Evolutionary conservation across 768 basidiomycete species (phyloP), one percentile per base, ranked within the genome.

Genomic region (Saitozyma podzolica): DNA sequence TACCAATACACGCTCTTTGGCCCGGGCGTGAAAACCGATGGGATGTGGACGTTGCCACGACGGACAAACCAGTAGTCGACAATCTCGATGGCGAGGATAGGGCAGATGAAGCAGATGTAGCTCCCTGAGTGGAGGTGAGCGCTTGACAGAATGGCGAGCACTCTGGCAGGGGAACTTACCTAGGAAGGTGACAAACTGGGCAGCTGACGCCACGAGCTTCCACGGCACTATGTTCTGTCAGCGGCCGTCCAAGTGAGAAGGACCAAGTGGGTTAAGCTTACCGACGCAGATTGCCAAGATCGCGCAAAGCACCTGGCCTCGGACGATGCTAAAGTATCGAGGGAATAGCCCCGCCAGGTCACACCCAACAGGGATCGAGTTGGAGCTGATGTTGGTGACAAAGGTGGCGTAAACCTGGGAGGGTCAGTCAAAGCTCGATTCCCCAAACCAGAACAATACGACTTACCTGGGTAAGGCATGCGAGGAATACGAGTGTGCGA

Each of bases 31-130:
- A 53, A 59, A 2, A 50, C 58, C 8, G 58, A 53, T 6, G 58
- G 49, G 40, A 57, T 53, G 40, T 59, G 58, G 17, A 59, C 50
- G 41, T 59, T 59, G 42, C 58, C 58, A 14, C 40, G 17, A 9
- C 58, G 58, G 14, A 59, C 58, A 20, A 59, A 50, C 50, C 50
- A 59, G 58, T 59, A 59, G 50, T 59, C 58, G 48, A 53, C 58
- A 39, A 62, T 56, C 37, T 56, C 48, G 45, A 62, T 62, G 37
- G 54, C 61, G 47, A 62, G 47, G 61, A 62, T 56, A 13, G 61
- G 55, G 40, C 54, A 55, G 39, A 62, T 62, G 61, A 62, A 62
- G 47, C 54, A 62, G 55, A 56, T 62, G 61, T 62, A 62, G 37
- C 54, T 56, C 10, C 40, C 29, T 29, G 29, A 2, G 29, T 2